Conservation (phyloP, 176 grass and related monocot species). For the Oryza punctata region DNA sequence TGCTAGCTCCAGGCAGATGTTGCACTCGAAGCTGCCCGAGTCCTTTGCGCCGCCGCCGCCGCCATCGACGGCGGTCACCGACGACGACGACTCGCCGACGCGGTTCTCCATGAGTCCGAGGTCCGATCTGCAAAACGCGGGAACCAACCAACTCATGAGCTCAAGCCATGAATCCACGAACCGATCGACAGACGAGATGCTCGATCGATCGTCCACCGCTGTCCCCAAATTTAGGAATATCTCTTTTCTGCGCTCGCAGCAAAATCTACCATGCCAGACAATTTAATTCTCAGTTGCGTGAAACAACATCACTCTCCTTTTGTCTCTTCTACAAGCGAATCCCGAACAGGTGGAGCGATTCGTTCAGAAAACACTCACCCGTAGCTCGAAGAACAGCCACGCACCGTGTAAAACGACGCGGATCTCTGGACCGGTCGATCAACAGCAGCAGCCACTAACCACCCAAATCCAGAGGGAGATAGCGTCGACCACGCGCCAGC, state of each 20-base stretch:
- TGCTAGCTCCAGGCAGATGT: constrained; percentile 86
- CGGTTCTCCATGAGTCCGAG: constrained; percentile 46
- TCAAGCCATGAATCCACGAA: constrained; percentile 17
- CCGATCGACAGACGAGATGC: background rate
- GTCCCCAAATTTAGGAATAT: background rate
- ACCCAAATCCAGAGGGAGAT: constrained; percentile 33
- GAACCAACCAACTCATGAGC: background rate
- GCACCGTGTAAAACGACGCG: background rate
- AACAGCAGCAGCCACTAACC: background rate
- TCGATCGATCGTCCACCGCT: background rate
- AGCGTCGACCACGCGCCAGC: no score
- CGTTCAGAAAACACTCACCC: background rate
- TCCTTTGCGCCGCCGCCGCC: constrained; percentile 30
- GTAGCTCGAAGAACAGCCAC: background rate
- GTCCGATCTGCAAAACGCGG: constrained; percentile 1
- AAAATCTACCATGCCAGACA: background rate
- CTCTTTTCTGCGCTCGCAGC: background rate
- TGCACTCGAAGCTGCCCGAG: constrained; percentile 77
- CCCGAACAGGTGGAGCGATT: background rate
- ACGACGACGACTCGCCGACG: constrained; percentile 44
- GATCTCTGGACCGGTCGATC: background rate
- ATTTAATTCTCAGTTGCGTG: background rate
- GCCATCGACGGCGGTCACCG: constrained; percentile 34
- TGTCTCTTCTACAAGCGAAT: background rate
- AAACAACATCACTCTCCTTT: background rate